A percentile compares a stretch with the other conserved stretches of the same genome.
phyloP scores from a whole-genome alignment of 1,284 basidiomycete species.

The Golubevia pallescens region DNA sequence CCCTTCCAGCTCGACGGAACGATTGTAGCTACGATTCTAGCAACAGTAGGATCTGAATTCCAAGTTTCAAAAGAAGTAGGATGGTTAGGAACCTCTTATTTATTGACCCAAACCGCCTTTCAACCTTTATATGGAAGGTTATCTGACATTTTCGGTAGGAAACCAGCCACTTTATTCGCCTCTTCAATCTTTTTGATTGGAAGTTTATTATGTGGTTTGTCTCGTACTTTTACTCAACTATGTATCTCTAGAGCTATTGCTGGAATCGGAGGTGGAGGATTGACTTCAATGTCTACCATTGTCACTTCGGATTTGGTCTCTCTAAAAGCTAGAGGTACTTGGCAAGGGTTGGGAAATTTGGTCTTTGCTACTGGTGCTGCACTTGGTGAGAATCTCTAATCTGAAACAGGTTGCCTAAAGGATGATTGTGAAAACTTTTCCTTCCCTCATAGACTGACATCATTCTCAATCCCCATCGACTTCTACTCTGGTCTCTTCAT shows the following conservation, averaged over 20 bases:
- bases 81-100: conserved; percentile 59
- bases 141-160: conserved; percentile 61
- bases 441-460: too few relatives aligned
- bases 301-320: conserved; percentile 66
- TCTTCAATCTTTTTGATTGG: conserved; percentile 53
- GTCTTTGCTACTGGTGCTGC: conserved; percentile 63
- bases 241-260: conserved; percentile 65
- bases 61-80: conserved; percentile 51
- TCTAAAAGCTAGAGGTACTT: conserved; percentile 66
- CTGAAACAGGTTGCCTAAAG: too few relatives aligned
- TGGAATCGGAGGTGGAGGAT: conserved; percentile 67
- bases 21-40: conserved; percentile 57
- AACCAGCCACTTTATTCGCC: conserved; percentile 56
- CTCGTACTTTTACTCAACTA: conserved; percentile 52
- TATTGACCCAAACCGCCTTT: conserved; percentile 61
- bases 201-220: conserved; percentile 55
- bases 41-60: conserved; percentile 58
- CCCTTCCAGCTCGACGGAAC: conserved; percentile 48
- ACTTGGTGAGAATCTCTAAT: conserved; percentile 48
- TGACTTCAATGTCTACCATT: conserved; percentile 66
- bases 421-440: too few relatives aligned
- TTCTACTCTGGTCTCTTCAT: conserved; percentile 29
- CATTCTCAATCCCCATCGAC: conserved; percentile 24
- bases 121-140: conserved; percentile 58
- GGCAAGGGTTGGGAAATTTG: conserved; percentile 55